These are phyloP conservation scores for Colletotrichum trifolii DNA, from an alignment of 2,329 filamentous ascomycete genomes.

Conservation along the genomic window DNA sequence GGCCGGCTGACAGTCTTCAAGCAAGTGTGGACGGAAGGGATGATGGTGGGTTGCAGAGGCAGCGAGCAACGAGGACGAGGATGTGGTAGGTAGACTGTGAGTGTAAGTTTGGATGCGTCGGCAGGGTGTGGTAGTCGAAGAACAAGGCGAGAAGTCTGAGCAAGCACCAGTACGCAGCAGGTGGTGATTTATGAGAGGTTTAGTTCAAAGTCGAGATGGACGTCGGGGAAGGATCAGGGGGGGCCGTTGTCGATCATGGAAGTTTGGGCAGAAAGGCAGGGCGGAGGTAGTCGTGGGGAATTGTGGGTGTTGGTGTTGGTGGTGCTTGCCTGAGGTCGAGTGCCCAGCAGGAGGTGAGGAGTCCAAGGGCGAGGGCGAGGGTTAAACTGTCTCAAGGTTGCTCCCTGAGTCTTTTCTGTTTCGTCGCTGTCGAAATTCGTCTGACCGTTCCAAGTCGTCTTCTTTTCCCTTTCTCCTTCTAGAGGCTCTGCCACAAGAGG, in stretches of 20 bases:
- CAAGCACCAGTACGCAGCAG: background rate
- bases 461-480: slow-evolving; percentile 4
- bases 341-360: slow-evolving; percentile 3
- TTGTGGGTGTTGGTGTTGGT: too few relatives aligned
- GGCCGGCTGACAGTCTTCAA: slow-evolving; percentile 1
- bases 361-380: slow-evolving; percentile 1
- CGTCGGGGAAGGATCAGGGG: slow-evolving; percentile 6
- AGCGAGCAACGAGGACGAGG: background rate
- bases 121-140: slow-evolving; percentile 17
- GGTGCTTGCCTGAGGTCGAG: slow-evolving; percentile 1
- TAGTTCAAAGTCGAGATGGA: slow-evolving; percentile 30
- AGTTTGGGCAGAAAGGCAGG: slow-evolving; percentile 28
- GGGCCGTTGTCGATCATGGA: slow-evolving; percentile 33
- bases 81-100: background rate
- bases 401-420: slow-evolving; percentile 34
- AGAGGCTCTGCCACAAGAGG: slow-evolving; percentile 10
- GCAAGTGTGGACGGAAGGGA: background rate
- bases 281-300: slow-evolving; percentile 6
- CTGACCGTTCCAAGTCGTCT: slow-evolving; percentile 34
- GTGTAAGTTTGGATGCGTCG: slow-evolving; percentile 15
- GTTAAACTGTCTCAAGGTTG: slow-evolving; percentile 21
- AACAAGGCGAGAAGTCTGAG: background rate
- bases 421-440: slow-evolving; percentile 30
- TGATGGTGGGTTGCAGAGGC: background rate
- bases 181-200: slow-evolving; percentile 22